These are phyloP conservation scores for Zea mays DNA, from an alignment of 176 grass and related monocot genomes.

Conservation along the genomic window DNA sequence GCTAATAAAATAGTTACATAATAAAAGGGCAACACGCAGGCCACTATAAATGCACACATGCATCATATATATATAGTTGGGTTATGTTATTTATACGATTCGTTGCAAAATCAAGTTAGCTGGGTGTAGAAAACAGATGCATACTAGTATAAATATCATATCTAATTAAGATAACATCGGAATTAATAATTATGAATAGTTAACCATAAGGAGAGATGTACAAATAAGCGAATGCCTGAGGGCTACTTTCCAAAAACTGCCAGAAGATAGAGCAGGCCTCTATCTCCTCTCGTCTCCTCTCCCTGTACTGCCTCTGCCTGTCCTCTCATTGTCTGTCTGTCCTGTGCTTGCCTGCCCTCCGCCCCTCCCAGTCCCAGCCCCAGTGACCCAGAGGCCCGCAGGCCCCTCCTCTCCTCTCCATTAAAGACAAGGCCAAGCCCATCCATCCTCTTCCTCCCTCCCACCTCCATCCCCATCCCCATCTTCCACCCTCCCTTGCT, in stretches of 20 bases:
- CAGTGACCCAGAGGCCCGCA: neutral
- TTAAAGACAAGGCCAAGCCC: slow-evolving; percentile 15
- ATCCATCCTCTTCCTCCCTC: neutral
- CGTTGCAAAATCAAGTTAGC: no score
- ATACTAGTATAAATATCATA: no score
- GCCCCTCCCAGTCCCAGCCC: no score
- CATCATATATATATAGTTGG: no score
- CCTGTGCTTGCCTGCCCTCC: neutral
- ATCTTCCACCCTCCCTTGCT: neutral
- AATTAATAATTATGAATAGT: no score
- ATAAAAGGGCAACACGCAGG: no score
- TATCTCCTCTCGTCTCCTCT: neutral
- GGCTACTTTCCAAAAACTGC: slow-evolving; percentile 34
- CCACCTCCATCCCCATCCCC: neutral
- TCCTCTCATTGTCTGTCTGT: neutral
- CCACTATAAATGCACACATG: no score
- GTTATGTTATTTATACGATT: no score
- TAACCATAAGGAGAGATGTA: no score
- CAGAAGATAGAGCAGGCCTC: slow-evolving; percentile 39
- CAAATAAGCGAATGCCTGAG: slow-evolving; percentile 29
- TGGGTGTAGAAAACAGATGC: no score
- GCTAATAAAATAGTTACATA: no score
- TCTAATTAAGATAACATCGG: no score
- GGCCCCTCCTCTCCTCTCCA: neutral
- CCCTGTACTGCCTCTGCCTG: neutral